Evolutionary conservation across 352 stramenopile species (phyloP).

Genomic region (Globisporangium megalacanthum): DNA sequence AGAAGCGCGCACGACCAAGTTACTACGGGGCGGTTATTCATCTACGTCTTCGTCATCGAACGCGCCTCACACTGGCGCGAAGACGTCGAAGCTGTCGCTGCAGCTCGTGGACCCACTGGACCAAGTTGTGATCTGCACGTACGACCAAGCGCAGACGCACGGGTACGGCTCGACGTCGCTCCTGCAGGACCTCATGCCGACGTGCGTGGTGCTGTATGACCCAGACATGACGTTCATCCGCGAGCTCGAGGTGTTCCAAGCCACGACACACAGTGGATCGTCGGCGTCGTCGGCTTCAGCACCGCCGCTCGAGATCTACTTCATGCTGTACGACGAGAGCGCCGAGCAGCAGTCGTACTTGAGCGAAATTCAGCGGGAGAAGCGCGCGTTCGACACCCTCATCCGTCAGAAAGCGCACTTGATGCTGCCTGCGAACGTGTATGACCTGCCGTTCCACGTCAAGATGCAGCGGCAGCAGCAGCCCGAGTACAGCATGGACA

Average conservation of each 20-base stretch:
- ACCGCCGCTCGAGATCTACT: slow-evolving; percentile 86
- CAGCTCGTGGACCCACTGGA: slow-evolving; percentile 40
- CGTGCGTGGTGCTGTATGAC: slow-evolving; percentile 94
- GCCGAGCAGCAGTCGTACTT: slow-evolving; percentile 95
- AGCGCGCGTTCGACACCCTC: slow-evolving; percentile 94
- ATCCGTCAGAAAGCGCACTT: slow-evolving; percentile 94
- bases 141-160: slow-evolving; percentile 66
- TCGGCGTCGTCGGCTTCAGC: not conserved
- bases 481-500: slow-evolving; percentile 78
- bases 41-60: not conserved
- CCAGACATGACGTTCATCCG: slow-evolving; percentile 93
- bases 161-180: slow-evolving; percentile 54
- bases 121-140: slow-evolving; percentile 73
- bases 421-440: slow-evolving; percentile 85
- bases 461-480: slow-evolving; percentile 55
- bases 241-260: slow-evolving; percentile 93
- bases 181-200: slow-evolving; percentile 88
- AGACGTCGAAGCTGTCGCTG: slow-evolving; percentile 34
- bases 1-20: slow-evolving; percentile 15
- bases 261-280: slow-evolving; percentile 21
- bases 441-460: slow-evolving; percentile 75
- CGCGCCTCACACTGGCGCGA: not conserved
- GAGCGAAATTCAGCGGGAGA: slow-evolving; percentile 93
- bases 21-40: slow-evolving; percentile 3
- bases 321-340: slow-evolving; percentile 95